Base-by-base conservation (phyloP, 306 rosid genomes). In the Acacia acuminata region DNA sequence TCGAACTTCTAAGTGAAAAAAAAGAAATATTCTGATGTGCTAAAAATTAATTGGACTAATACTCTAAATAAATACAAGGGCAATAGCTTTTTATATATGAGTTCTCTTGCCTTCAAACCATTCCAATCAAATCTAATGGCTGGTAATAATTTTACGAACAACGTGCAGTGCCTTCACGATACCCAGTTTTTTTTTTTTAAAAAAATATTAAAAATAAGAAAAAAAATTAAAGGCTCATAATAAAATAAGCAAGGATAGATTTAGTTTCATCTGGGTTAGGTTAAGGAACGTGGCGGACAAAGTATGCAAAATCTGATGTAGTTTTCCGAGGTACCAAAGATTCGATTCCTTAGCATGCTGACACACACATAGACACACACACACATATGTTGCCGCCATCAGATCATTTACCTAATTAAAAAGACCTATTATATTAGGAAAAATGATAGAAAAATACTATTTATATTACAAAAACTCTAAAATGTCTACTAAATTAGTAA, bases 331-430 rank as follows among this genome's bases (percentile, higher is more conserved):
- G 36, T 7, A 13, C 34, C 34, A 30, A 71, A 44, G 92, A 93
- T 91, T 91, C 94, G 84, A 81, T 71, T 30, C 84, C 82, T 72
- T 30, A 45, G 58, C 72, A 81, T 77, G 81, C n/a, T n/a, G n/a
- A n/a, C n/a, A n/a, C n/a, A n/a, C n/a, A n/a, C n/a, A n/a, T n/a
- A n/a, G n/a, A n/a, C n/a, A n/a, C n/a, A 4, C 0, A 24, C 8
- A 10, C 34, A 58, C 14, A 58, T 32, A 58, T 64, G n/a, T 71
- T 84, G 45, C 34, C 4, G 40, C 68, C 65, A 76, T 76, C 53
- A 13, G 53, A 47, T 47, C 3, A 79, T 61, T 73, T 51, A 88
- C 88, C 89, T 83, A 88, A 83, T 88, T n/a, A 27, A 27, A 1
- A 27, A 27, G 30, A 27, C 30, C 30, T 27, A 27, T 27, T n/a